Conservation (phyloP, 805 yeast species). For the Hyphopichia homilentoma region DNA sequence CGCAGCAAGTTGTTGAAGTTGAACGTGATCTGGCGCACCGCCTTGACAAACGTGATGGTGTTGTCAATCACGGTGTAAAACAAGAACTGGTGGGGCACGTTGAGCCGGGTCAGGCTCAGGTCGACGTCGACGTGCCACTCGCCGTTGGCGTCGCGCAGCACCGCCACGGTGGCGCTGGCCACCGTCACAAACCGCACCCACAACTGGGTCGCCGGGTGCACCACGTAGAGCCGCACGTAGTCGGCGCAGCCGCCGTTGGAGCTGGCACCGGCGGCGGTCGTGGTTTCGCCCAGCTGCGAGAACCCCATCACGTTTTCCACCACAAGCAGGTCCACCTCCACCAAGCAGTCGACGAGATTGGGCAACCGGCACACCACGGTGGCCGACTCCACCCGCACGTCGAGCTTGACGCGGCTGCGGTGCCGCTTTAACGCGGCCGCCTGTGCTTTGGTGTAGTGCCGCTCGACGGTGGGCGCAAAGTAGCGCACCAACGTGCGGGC, state of each 20-base stretch:
- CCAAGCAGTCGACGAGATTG: slow-evolving; percentile 41
- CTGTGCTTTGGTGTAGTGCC: slow-evolving; percentile 23
- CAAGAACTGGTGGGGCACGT: slow-evolving; percentile 70
- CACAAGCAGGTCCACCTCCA: slow-evolving; percentile 38
- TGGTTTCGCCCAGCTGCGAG: too few relatives aligned
- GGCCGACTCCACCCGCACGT: slow-evolving; percentile 27
- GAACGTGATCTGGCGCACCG: slow-evolving; percentile 55
- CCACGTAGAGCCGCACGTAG: slow-evolving; percentile 43
- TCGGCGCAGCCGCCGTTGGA: slow-evolving; percentile 29
- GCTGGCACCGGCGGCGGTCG: too few relatives aligned
- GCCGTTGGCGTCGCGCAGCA: slow-evolving; percentile 11
- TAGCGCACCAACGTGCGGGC: slow-evolving; percentile 30
- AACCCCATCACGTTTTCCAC: slow-evolving; percentile 21
- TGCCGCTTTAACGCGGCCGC: slow-evolving; percentile 16
- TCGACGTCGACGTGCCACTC: slow-evolving; percentile 15
- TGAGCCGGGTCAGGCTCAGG: slow-evolving; percentile 42
- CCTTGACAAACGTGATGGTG: slow-evolving; percentile 61
- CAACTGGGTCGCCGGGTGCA: slow-evolving; percentile 45
- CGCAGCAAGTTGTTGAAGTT: slow-evolving; percentile 38
- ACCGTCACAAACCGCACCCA: slow-evolving; percentile 39
- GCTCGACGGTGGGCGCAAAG: slow-evolving; percentile 30
- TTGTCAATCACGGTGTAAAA: slow-evolving; percentile 81
- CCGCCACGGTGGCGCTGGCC: slow-evolving; percentile 10
- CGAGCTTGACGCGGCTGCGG: slow-evolving; percentile 24
- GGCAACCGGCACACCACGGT: slow-evolving; percentile 44